Evolutionary conservation across 1,284 basidiomycete species (phyloP), one percentile per base, ranked within the genome.

Genomic region (Neotropicomus parvogracilis): DNA sequence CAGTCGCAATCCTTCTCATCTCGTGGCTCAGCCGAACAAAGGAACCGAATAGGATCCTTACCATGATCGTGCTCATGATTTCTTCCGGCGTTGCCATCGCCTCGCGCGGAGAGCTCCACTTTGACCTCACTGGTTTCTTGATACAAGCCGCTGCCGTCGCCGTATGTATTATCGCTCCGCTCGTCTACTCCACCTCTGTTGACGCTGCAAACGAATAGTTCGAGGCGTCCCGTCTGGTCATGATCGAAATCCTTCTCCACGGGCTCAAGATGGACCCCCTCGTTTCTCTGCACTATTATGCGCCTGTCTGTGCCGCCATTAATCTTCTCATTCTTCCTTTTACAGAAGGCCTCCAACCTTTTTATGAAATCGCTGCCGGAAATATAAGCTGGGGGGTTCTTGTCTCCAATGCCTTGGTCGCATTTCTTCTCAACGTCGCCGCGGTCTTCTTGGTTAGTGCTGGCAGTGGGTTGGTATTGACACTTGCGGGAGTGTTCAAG

Each of bases 241-340:
- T 98, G 88, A 97, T 98, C 55, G 89, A 98, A 68, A 84, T 95
- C 49, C 81, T 98, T 35, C 78, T 98, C 3, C 95, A 98, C 68
- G 94, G 94, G 41, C 75, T 97, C 68, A 95, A 97, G 75, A 92
- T 97, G 94, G 92, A 97, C 70, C 95, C 95, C 3, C 80, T 97
- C 26, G 92, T 95, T 21, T 97, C 92, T 28, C 75, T 98, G 48
- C 91, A 97, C 74, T 98, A 97, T 77, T 95, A 93, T 67, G 91
- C 91, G 9, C 91, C 91, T n/a, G 90, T 98, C 47, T 98, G 95
- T 67, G 94, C 95, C 2, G 68, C 78, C 52, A 88, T 98, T 75
- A 98, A 97, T 71, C 78, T 91, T 31, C 64, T 79, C 48, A 74
- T 95, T 49, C 70, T 97, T 24, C 90, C 92, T 21, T 88, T 97